Base-by-base conservation (phyloP, 2,329 filamentous ascomycete species). In the Calonectria pauciramosa region DNA sequence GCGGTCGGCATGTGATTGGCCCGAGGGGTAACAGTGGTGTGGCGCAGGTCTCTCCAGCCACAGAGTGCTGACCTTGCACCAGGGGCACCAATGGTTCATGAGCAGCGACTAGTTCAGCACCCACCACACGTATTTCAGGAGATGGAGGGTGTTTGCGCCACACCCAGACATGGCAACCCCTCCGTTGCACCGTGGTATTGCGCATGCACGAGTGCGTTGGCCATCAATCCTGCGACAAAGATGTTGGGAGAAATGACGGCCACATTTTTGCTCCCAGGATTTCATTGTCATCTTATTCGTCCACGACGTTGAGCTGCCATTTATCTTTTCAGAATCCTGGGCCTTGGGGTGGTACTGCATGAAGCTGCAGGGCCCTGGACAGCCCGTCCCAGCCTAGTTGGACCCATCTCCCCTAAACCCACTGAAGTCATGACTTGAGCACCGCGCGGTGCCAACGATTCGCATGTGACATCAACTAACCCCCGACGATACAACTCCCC, bases 381-480 rank as follows among this genome's bases (percentile, higher is more conserved):
- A 32, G 30, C 47, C 59, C n/a, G 41, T 68, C 34, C 44, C 51
- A 47, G 65, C 44, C 38, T 51, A 73, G 56, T 63, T 32, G 54
- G 36, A 63, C 72, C 60, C 63, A 74, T 74, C 47, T 64, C 68
- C 63, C 64, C 72, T 71, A 74, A 71, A 71, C 41, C 54, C 69
- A 72, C 63, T 74, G 72, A 67, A 59, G 56, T 65, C 69, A 71
- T 72, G 70, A 70, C 63, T 71, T 65, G 34, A 52, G 38, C 30
- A 73, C 41, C 38, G 60, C 41, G 41, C 32, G n/a, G 26, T 59
- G 52, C 34, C 68, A 47, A 60, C 32, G 56, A 79, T 68, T 80
- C 78, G 79, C 80, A 82, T 82, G 80, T 82, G 80, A 82, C 79
- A 81, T 82, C 79, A 79, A 77, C 68, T 76, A 66, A 63, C 30